Evolutionary conservation across 2,329 filamentous ascomycete species (phyloP).

Genomic region (Coniochaeta pulveracea): DNA sequence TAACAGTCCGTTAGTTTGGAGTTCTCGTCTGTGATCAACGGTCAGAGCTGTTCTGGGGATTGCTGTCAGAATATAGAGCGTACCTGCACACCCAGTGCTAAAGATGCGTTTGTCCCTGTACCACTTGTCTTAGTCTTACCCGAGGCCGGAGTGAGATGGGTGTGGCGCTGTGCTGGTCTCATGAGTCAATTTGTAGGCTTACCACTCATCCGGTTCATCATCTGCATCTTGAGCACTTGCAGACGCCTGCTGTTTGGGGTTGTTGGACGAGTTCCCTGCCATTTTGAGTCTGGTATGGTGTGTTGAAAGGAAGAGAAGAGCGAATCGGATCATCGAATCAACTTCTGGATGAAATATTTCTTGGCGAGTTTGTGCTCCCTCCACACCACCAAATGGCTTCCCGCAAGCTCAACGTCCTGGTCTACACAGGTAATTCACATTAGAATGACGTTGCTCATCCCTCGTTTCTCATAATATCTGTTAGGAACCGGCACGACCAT

Average conservation of each 20-base stretch:
- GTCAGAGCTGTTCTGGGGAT: constrained; percentile 2
- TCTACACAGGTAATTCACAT: constrained; percentile 86
- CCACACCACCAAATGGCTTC: constrained; percentile 40
- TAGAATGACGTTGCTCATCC: constrained; percentile 14
- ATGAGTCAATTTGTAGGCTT: constrained; percentile 18
- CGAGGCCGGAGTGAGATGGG: background rate
- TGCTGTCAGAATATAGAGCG: constrained; percentile 11
- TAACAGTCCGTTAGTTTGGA: constrained; percentile 89
- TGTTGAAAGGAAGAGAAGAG: constrained; percentile 1
- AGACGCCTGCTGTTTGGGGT: constrained; percentile 21
- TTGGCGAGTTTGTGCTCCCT: no score
- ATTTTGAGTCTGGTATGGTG: constrained; percentile 25
- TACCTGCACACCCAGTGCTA: constrained; percentile 88
- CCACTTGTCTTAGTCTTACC: constrained; percentile 10
- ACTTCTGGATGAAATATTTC: no score
- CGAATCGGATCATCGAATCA: constrained; percentile 3
- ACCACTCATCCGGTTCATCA: constrained; percentile 96
- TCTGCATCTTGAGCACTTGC: constrained; percentile 43
- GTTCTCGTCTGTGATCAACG: constrained; percentile 59
- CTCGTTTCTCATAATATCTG: constrained; percentile 5
- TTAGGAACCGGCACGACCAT: constrained; percentile 74
- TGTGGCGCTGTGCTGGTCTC: background rate
- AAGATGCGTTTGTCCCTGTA: constrained; percentile 93
- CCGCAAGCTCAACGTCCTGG: constrained; percentile 76
- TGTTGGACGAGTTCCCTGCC: constrained; percentile 41